Percentiles rank a stretch among this genome's conserved stretches.
phyloP scores from a whole-genome alignment of 169 alveolate species.

The Eimeria falciformis region DNA sequence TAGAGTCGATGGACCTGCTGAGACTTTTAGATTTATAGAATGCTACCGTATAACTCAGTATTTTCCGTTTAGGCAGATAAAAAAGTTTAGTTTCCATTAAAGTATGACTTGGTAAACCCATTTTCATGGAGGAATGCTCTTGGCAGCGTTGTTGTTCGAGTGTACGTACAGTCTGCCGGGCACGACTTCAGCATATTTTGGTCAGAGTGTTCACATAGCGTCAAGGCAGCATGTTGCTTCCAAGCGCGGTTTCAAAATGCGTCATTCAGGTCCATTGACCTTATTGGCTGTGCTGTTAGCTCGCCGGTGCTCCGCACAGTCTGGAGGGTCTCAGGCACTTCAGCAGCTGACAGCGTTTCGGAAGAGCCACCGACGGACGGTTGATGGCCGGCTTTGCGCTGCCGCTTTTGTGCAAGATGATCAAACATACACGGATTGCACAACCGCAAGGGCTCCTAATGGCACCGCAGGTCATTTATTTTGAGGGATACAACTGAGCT shows the following conservation, averaged over 20 bases:
- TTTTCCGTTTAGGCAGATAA: too few relatives aligned
- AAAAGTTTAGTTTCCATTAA: too few relatives aligned
- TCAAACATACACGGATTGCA: slow-evolving; percentile 93
- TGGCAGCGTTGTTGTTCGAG: not conserved
- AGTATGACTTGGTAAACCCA: too few relatives aligned
- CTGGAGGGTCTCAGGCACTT: slow-evolving; percentile 74
- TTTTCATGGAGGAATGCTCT: too few relatives aligned
- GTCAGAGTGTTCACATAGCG: not conserved
- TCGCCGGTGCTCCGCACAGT: slow-evolving; percentile 13
- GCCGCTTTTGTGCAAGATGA: slow-evolving; percentile 95
- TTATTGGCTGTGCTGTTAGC: not conserved
- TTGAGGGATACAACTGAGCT: not conserved
- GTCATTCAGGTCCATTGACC: not conserved
- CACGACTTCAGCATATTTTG: not conserved
- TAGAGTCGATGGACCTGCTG: too few relatives aligned
- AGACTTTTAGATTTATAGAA: too few relatives aligned
- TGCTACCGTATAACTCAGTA: too few relatives aligned
- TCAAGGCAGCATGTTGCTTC: not conserved
- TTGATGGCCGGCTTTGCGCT: slow-evolving; percentile 93
- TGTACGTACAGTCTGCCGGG: not conserved
- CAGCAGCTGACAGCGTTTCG: slow-evolving; percentile 90
- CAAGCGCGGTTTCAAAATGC: not conserved
- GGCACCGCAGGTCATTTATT: slow-evolving; percentile 87
- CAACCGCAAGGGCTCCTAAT: slow-evolving; percentile 92
- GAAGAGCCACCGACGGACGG: slow-evolving; percentile 90